Base-by-base conservation (phyloP, 805 yeast species). In the Suhomyces faveliae region DNA sequence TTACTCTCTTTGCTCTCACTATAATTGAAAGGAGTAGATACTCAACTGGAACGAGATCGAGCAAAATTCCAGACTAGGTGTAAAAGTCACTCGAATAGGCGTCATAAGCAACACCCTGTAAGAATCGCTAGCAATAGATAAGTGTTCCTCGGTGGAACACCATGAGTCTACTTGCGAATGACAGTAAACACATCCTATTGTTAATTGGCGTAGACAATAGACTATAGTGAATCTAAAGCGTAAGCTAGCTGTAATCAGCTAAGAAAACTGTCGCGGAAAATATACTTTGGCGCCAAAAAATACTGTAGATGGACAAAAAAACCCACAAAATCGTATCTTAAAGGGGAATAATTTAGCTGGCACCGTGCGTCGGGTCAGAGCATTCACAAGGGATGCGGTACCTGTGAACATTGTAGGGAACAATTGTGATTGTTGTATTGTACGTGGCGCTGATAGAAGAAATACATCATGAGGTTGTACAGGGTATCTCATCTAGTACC, bases 381-480 rank as follows among this genome's bases (percentile, higher is more conserved):
- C 37, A 15, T 17, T 33, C 10, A 33, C 37, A 33, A 33, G 37
- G 37, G 37, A 33, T 33, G 21, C 1, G 37, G 37, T 33, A 33
- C 37, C 37, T 33, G 17, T 30, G 35, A 17, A 17, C 21, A 33
- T 33, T 33, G 37, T 33, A 17, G 4, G 11, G 15, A 17, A 33
- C 37, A 33, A 33, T 33, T 15, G 21, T 17, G 37, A 33, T 33
- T 33, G 37, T 33, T 10, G 21, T 17, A 33, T 33, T 33, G 37
- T 33, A 33, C 9, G 19, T 33, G 8, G 37, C 19, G 37, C 21
- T 33, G 37, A 33, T 15, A 20, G 37, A 33, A 33, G 37, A 33
- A 33, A 33, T 33, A 33, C 37, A 33, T 33, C 37, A 33, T 33
- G 19, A 15, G 37, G 37, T 33, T 33, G 37, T 33, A 33, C 15